Conservation (phyloP, 352 stramenopile species). For the Phytopythium montanum region DNA sequence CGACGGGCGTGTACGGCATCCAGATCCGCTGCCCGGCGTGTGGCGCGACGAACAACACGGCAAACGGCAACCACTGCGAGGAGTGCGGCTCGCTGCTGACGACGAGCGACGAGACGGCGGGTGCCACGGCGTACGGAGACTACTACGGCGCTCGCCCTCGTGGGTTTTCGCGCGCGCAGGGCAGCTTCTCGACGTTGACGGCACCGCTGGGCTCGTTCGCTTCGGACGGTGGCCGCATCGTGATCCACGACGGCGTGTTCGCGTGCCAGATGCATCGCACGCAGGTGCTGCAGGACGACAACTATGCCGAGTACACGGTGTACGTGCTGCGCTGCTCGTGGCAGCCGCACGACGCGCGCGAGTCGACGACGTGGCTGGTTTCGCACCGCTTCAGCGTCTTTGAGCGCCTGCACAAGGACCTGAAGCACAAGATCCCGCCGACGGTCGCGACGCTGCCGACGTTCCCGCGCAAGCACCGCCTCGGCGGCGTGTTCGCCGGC, state of each 20-base stretch:
- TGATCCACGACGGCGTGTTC: constrained; percentile 86
- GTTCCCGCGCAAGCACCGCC: constrained; percentile 84
- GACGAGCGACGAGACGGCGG: constrained; percentile 57
- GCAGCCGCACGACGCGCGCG: constrained; percentile 55
- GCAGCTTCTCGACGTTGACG: constrained; percentile 55
- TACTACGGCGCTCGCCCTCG: constrained; percentile 66
- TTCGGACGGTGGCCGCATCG: constrained; percentile 71
- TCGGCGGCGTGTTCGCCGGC: constrained; percentile 78
- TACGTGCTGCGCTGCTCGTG: constrained; percentile 86
- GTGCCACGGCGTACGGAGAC: constrained; percentile 22
- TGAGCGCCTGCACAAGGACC: constrained; percentile 67
- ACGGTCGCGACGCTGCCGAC: constrained; percentile 56
- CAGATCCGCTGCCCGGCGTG: constrained; percentile 86
- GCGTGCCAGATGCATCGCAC: constrained; percentile 84
- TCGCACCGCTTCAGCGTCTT: constrained; percentile 75
- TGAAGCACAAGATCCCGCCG: constrained; percentile 69
- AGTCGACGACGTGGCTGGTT: constrained; percentile 61
- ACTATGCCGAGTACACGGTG: constrained; percentile 87
- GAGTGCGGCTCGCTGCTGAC: constrained; percentile 83
- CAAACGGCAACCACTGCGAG: constrained; percentile 85
- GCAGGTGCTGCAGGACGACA: constrained; percentile 85
- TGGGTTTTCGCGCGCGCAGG: constrained; percentile 56
- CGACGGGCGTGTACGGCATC: constrained; percentile 73
- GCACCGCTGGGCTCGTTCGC: constrained; percentile 71
- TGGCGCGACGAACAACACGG: constrained; percentile 85